Percentiles rank a stretch among this genome's conserved stretches.
These are phyloP conservation scores for Kwoniella sp. DNA, from an alignment of 768 basidiomycete genomes.

Conservation along the genomic window DNA sequence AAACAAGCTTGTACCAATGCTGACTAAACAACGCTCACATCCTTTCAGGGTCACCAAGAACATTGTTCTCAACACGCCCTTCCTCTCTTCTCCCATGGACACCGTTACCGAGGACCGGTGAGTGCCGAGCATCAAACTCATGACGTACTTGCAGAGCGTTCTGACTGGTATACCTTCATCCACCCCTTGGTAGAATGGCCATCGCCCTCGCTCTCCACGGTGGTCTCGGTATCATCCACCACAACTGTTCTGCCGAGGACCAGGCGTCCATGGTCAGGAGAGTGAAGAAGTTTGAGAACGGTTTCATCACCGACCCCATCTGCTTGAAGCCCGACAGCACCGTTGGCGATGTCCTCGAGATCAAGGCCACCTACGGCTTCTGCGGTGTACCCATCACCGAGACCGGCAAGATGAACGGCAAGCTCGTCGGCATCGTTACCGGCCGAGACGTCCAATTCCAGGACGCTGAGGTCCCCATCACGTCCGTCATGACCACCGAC, in stretches of 20 bases:
- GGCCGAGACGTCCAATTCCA: constrained; percentile 95
- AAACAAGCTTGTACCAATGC: not conserved
- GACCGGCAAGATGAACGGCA: constrained; percentile 80
- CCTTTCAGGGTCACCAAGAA: constrained; percentile 73
- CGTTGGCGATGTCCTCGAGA: constrained; percentile 87
- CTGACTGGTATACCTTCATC: not conserved
- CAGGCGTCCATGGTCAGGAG: constrained; percentile 97
- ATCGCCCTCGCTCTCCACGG: constrained; percentile 70
- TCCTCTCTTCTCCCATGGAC: constrained; percentile 98
- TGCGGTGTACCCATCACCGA: constrained; percentile 98
- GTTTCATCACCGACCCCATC: constrained; percentile 94
- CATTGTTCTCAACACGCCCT: constrained; percentile 86
- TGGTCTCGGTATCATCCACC: constrained; percentile 97
- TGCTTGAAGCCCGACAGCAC: constrained; percentile 75
- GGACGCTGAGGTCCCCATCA: constrained; percentile 66
- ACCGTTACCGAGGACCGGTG: constrained; percentile 94
- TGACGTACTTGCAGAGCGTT: not conserved
- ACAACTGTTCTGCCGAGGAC: constrained; percentile 72
- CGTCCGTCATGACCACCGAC: constrained; percentile 83
- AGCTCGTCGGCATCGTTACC: constrained; percentile 94
- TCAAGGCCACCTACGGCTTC: constrained; percentile 89
- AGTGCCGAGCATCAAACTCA: constrained; percentile 51
- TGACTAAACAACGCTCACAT: no score
- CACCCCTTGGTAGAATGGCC: constrained; percentile 54
- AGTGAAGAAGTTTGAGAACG: constrained; percentile 98